Percentiles rank a stretch among this genome's conserved stretches.
Evolutionary conservation across 257 asterid species (phyloP).

Genomic region (Forsythia suspensa): DNA sequence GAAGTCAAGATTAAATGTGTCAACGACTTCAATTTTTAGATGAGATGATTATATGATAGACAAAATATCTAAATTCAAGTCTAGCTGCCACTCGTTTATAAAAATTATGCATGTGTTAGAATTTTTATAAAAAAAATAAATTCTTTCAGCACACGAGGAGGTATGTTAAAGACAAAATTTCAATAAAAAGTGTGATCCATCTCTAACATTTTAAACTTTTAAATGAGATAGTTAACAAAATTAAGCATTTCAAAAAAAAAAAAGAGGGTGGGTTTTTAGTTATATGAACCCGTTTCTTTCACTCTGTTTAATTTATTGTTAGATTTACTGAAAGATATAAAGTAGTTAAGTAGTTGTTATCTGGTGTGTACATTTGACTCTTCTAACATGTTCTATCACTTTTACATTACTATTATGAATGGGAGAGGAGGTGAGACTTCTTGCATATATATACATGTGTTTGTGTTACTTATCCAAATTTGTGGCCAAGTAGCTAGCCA

Average conservation of each 20-base stretch:
- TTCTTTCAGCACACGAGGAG: not conserved
- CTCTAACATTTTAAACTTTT: too few relatives aligned
- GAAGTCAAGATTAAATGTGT: too few relatives aligned
- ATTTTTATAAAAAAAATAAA: not conserved
- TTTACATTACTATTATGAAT: not conserved
- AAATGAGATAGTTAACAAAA: not conserved
- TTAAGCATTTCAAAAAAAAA: not conserved
- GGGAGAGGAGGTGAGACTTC: not conserved
- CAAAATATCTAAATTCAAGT: not conserved
- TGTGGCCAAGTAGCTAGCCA: constrained; percentile 19
- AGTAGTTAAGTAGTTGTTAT: too few relatives aligned
- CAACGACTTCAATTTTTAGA: not conserved
- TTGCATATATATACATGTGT: constrained; percentile 11
- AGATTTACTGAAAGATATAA: not conserved
- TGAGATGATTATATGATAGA: not conserved
- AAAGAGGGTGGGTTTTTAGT: too few relatives aligned
- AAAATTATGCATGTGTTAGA: not conserved
- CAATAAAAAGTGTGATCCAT: not conserved
- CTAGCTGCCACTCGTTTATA: not conserved
- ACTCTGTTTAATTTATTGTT: not conserved
- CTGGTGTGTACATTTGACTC: not conserved
- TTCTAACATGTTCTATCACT: not conserved
- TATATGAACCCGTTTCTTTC: not conserved
- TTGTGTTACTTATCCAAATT: not conserved
- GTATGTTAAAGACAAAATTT: not conserved